Base-by-base conservation (phyloP, 2,329 filamentous ascomycete species). In the Lasiodiplodia theobromae region DNA sequence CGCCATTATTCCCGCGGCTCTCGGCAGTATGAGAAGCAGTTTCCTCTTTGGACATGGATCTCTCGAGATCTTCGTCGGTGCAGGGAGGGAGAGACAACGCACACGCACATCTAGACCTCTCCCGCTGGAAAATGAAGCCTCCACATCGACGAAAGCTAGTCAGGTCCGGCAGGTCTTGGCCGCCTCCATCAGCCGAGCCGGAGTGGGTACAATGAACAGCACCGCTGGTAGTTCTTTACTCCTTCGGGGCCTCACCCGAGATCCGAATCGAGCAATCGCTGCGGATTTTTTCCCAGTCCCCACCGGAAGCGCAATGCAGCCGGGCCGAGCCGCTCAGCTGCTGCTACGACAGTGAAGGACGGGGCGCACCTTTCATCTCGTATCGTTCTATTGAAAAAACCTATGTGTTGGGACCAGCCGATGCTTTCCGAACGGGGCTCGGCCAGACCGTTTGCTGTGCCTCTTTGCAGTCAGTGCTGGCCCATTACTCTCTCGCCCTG, bases 271-370 rank as follows among this genome's bases (percentile, higher is more conserved):
- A 44, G 58, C 47, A 63, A 21, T 31, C 58, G 25, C 44, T 63
- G 25, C 58, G 58, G 12, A 34, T 60, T 44, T 47, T 21, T 47
- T 47, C n/a, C 57, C 25, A 34, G 34, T 34, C 58, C 34, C 58
- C 58, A 63, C 58, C 40, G 25, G 23, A 49, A 21, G 58, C 40
- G n/a, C 21, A 28, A 49, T 34, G 40, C 58, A 62, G 40, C 58
- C 58, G 58, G 58, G 40, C 58, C 58, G 58, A 34, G 58, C 40
- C 44, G 58, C 57, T 47, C 51, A 40, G n/a, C 54, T 57, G 54
- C 54, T n/a, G 34, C 54, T 12, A 23, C 34, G 34, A 23, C 34
- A n/a, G 23, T 34, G 23, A 21, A 34, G 23, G 44, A 47, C 44
- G n/a, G 18, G 44, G 44, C 44, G n/a, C 44, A 11, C 44, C 44